Base-by-base conservation (phyloP, 177 flowering plant species). In the Telopea speciosissima region DNA sequence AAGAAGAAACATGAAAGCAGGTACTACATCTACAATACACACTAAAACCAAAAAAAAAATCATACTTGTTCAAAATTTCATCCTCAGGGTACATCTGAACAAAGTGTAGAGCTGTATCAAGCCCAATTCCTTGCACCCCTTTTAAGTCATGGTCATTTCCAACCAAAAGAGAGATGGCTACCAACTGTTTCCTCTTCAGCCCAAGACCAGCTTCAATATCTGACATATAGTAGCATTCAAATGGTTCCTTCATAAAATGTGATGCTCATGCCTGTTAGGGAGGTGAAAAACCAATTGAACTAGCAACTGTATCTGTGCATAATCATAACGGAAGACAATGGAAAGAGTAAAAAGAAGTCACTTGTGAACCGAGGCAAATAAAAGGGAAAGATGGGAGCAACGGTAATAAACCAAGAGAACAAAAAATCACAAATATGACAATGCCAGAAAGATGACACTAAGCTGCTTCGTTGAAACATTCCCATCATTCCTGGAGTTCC, bases 141-240 rank as follows among this genome's bases (percentile, higher is more conserved):
- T 75, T 79, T 67, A 91, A 73, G 77, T 91, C 87, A 77, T 88
- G 87, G 79, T 93, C 99, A 73, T 84, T 90, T 45, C 99, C 98
- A 73, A 88, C 96, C 85, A 96, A 81, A 73, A 96, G 94, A 68
- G 93, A 83, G 22, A 96, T 84, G 61, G 93, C 97, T 68, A 96
- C 83, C 74, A 96, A 79, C 64, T 93, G 99, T 33, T 83, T 81
- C 81, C 98, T 88, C 83, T 81, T 85, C 75, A 96, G 75, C 19
- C 96, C 95, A 71, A 93, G 93, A 67, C 93, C 90, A 74, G 83
- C 82, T 82, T 93, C 96, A 75, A 96, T 87, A 72, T 93, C 97
- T 65, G 88, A 83, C 74, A 88, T 84, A 70, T 79, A 72, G 81
- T 93, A 96, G 85, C 98, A 93, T 73, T 93, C 98, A 78, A 96